phyloP scores from a whole-genome alignment of 352 stramenopile genomes.

The Lagenidium sp. region DNA sequence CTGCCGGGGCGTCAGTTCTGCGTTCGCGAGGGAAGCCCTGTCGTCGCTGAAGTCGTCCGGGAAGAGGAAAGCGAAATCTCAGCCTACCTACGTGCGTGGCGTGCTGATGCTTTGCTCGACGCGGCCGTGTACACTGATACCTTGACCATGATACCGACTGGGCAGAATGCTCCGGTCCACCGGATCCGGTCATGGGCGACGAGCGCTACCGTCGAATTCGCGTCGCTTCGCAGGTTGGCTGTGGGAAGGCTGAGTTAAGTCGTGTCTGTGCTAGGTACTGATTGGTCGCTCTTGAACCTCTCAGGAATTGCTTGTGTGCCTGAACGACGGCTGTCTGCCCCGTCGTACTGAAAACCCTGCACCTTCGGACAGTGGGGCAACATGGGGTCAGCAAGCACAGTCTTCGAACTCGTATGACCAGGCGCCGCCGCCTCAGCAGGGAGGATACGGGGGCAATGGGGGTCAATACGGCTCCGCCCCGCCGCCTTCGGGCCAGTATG shows the following conservation, averaged over 20 bases:
- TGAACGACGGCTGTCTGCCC: constrained; percentile 61
- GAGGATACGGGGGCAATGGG: constrained; percentile 2
- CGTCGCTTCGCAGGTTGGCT: constrained; percentile 64
- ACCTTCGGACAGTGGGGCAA: constrained; percentile 9
- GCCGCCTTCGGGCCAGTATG: neutral
- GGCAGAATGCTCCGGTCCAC: constrained; percentile 65
- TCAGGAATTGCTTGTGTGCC: constrained; percentile 69
- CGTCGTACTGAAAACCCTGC: constrained; percentile 28
- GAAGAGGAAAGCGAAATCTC: constrained; percentile 65
- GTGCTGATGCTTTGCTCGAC: no score
- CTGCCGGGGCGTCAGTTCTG: no score
- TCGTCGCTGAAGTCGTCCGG: constrained; percentile 47
- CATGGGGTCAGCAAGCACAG: constrained; percentile 12
- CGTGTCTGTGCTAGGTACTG: no score
- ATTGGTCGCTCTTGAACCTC: no score
- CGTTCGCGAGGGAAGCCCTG: constrained; percentile 52
- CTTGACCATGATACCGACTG: neutral
- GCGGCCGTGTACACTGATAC: neutral
- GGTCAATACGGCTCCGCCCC: no score
- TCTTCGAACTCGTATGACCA: constrained; percentile 6
- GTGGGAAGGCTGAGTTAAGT: no score
- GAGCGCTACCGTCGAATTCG: constrained; percentile 82
- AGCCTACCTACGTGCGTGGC: constrained; percentile 56
- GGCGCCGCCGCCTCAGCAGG: constrained; percentile 2
- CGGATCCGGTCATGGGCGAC: constrained; percentile 71